Evolutionary conservation across 2,329 filamentous ascomycete genomes (phyloP).

Genomic region (Geosmithia putterillii): DNA sequence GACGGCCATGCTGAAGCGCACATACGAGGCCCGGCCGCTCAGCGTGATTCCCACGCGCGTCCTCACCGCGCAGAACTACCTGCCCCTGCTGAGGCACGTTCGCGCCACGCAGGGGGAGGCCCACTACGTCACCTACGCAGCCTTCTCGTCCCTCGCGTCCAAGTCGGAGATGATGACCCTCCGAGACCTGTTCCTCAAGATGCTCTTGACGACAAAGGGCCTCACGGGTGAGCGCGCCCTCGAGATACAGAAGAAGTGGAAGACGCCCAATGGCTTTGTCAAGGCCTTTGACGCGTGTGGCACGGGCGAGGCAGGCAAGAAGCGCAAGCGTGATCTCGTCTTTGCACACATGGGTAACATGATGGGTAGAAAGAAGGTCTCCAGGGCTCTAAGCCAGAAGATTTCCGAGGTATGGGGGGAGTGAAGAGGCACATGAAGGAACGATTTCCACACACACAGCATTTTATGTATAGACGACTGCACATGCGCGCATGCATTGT

Average conservation of each 20-base stretch:
- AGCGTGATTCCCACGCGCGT: slow-evolving; percentile 52
- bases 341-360: slow-evolving; percentile 41
- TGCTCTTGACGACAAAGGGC: slow-evolving; percentile 72
- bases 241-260: slow-evolving; percentile 70
- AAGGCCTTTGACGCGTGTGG: slow-evolving; percentile 52
- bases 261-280: slow-evolving; percentile 59
- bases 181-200: slow-evolving; percentile 66
- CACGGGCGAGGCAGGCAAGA: slow-evolving; percentile 32
- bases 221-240: slow-evolving; percentile 68
- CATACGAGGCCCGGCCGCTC: slow-evolving; percentile 48
- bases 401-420: slow-evolving; percentile 63
- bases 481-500: background rate
- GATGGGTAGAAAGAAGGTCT: slow-evolving; percentile 57
- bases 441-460: slow-evolving; percentile 4
- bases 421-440: slow-evolving; percentile 11
- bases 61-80: slow-evolving; percentile 54
- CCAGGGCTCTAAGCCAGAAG: slow-evolving; percentile 51
- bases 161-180: slow-evolving; percentile 67
- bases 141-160: slow-evolving; percentile 59
- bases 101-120: slow-evolving; percentile 33
- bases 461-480: slow-evolving; percentile 6
- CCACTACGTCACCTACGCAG: slow-evolving; percentile 56
- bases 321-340: slow-evolving; percentile 49
- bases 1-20: slow-evolving; percentile 53
- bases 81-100: slow-evolving; percentile 49